phyloP scores from a whole-genome alignment of 164 flowering plant genomes.

The Berberis thunbergii region DNA sequence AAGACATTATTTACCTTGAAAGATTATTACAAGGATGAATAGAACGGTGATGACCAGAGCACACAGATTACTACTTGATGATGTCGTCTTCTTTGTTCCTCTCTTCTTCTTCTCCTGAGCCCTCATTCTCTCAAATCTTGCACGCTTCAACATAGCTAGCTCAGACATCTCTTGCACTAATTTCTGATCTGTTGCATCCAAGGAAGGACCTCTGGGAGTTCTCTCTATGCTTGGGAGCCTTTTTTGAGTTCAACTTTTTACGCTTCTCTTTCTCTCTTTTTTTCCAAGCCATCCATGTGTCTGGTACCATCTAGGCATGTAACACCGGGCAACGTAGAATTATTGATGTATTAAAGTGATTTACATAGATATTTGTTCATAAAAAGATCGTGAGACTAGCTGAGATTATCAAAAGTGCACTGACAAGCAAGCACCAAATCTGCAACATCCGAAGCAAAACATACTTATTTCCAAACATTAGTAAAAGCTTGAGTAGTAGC shows the following conservation, averaged over 20 bases:
- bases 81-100: conserved; percentile 36
- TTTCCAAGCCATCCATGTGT: conserved; percentile 7
- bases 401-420: too few species aligned
- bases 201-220: conserved; percentile 55
- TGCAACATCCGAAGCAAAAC: too few species aligned
- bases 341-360: too few species aligned
- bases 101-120: conserved; percentile 48
- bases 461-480: too few species aligned
- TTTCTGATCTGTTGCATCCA: conserved; percentile 69
- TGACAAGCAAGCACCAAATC: too few species aligned
- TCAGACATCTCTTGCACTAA: conserved; percentile 54
- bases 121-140: conserved; percentile 56
- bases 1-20: conserved; percentile 48
- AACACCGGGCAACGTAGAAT: too few species aligned
- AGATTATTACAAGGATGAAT: conserved; percentile 49
- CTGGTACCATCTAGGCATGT: too few species aligned
- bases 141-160: conserved; percentile 66
- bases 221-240: conserved; percentile 58
- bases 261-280: conserved; percentile 35
- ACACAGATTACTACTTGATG: conserved; percentile 35
- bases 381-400: too few species aligned
- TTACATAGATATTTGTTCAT: too few species aligned
- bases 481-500: too few species aligned
- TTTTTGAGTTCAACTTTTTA: conserved; percentile 36
- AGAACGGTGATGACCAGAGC: conserved; percentile 54